Evolutionary conservation across 768 basidiomycete species (phyloP).

Genomic region (Goffeauzyma gilvescens): DNA sequence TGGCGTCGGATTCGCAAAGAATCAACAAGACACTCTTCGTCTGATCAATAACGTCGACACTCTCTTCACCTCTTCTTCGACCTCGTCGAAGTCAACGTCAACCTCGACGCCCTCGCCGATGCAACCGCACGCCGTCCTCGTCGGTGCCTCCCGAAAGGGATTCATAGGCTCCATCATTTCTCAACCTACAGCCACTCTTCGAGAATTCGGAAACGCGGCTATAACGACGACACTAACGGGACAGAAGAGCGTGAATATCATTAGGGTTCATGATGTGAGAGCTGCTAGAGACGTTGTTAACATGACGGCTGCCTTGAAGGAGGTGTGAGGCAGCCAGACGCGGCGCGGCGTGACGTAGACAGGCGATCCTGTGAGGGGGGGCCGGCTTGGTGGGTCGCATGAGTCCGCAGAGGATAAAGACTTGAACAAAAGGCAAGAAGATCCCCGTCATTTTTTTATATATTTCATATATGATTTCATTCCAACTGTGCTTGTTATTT

Average conservation of each 20-base stretch:
- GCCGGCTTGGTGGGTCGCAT: too few species aligned
- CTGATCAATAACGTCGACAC: conserved; percentile 41
- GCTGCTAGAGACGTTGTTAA: conserved; percentile 56
- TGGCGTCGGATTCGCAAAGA: conserved; percentile 87
- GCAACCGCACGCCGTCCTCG: conserved; percentile 43
- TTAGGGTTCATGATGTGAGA: conserved; percentile 64
- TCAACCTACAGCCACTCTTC: conserved; percentile 39
- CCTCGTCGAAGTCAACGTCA: neutral
- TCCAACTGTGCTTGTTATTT: too few species aligned
- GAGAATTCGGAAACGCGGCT: conserved; percentile 61
- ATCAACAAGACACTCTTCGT: conserved; percentile 50
- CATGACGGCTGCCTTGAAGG: conserved; percentile 43
- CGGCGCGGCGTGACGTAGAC: too few species aligned
- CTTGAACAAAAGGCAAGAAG: too few species aligned
- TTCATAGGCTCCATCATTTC: conserved; percentile 55
- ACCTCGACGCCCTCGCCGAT: conserved; percentile 5
- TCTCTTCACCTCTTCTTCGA: conserved; percentile 42
- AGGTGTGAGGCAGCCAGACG: too few species aligned
- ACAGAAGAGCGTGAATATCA: conserved; percentile 50
- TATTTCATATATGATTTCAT: too few species aligned
- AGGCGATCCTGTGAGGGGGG: too few species aligned
- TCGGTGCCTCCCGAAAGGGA: conserved; percentile 67
- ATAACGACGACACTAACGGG: conserved; percentile 49
- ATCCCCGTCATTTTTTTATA: too few species aligned
- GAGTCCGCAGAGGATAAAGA: too few species aligned